Evolutionary conservation across 257 asterid genomes (phyloP).

Genomic region (Knoxia roxburghii): DNA sequence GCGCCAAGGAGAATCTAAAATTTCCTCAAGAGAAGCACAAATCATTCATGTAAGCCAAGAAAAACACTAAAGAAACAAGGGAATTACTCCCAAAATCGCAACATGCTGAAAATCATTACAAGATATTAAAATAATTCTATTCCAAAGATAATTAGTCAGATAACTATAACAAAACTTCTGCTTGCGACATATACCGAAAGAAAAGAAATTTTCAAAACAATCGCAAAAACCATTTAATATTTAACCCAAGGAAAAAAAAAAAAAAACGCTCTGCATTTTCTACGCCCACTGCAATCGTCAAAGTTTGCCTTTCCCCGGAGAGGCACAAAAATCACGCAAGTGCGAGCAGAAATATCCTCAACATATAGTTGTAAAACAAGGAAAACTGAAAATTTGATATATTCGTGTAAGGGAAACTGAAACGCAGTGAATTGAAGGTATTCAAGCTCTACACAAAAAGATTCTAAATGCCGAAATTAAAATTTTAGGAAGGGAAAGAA

Average conservation of each 20-base stretch:
- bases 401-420: neutral
- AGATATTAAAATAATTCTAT: neutral
- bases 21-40: neutral
- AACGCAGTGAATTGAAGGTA: neutral
- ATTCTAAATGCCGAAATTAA: neutral
- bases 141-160: neutral
- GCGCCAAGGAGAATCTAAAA: neutral
- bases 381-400: neutral
- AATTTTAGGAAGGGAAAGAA: too few relatives aligned
- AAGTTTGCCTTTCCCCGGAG: neutral
- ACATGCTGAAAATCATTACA: neutral
- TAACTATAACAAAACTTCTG: neutral
- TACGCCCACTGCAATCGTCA: neutral
- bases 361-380: neutral
- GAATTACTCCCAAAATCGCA: neutral
- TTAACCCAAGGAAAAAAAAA: neutral
- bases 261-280: conserved; percentile 1
- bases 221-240: neutral
- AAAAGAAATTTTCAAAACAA: neutral
- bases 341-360: neutral
- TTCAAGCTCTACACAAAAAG: neutral
- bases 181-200: neutral
- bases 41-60: neutral
- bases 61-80: neutral
- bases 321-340: neutral